Evolutionary conservation across 2,329 filamentous ascomycete genomes (phyloP).

Genomic region (Lachnellula hyalina): DNA sequence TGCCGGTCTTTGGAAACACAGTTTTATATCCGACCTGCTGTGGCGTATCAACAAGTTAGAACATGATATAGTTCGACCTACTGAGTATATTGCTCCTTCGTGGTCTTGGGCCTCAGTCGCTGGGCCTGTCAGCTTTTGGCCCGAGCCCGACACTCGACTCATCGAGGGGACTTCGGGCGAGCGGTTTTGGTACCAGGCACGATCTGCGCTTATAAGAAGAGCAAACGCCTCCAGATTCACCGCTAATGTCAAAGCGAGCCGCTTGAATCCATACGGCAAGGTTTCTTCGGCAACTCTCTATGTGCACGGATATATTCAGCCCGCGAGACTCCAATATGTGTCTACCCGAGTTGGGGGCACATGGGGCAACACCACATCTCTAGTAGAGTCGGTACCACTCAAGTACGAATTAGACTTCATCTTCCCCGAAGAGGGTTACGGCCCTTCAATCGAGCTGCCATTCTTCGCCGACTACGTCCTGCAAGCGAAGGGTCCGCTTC

Average conservation of each 20-base stretch:
- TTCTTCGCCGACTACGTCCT: not conserved
- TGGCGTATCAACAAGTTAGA: not conserved
- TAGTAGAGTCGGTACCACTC: not conserved
- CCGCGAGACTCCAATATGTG: not conserved
- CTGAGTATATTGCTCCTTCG: constrained; percentile 1
- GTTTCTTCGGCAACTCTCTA: not conserved
- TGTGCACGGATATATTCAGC: not conserved
- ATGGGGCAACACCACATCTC: not conserved
- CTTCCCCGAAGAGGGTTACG: not conserved
- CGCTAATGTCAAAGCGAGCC: not conserved
- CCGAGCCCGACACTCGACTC: not conserved
- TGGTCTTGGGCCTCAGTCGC: constrained; percentile 25
- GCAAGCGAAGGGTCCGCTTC: not conserved
- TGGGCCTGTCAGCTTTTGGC: not conserved
- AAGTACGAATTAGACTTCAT: not conserved
- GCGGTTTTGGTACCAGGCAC: not conserved
- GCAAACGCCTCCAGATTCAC: not conserved
- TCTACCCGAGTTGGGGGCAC: not conserved
- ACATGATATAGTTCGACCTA: not conserved
- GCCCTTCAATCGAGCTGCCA: not conserved
- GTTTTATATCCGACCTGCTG: not conserved
- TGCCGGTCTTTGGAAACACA: not conserved
- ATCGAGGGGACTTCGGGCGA: not conserved
- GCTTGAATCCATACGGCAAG: not conserved
- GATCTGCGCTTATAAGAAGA: not conserved